These are phyloP conservation scores for Styphnolobium japonicum DNA, from an alignment of 306 rosid genomes.

Conservation along the genomic window DNA sequence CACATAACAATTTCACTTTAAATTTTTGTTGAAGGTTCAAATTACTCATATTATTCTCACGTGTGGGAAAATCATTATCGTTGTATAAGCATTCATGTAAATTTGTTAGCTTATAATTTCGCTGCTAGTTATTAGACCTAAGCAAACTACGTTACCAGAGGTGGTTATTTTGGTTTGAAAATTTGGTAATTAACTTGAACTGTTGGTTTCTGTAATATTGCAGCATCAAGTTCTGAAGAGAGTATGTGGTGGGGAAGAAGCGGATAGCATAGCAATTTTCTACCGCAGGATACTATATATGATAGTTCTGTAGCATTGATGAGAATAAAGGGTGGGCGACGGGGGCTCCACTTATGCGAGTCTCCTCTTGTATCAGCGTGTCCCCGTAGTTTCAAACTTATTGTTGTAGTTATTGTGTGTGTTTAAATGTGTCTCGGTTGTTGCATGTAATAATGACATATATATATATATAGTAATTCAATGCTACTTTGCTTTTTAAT, in stretches of 20 bases:
- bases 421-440: not conserved
- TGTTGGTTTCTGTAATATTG: not conserved
- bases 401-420: not conserved
- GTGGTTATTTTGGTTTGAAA: not conserved
- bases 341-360: constrained; percentile 20
- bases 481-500: not conserved
- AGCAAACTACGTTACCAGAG: no score
- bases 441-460: not conserved
- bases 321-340: not conserved
- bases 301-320: not conserved
- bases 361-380: not conserved
- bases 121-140: not conserved
- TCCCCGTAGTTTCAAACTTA: not conserved
- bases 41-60: no score
- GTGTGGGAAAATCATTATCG: not conserved
- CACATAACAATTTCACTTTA: no score
- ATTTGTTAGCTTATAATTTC: no score
- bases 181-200: not conserved
- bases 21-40: no score
- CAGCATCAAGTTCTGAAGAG: constrained; percentile 27
- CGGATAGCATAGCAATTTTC: not conserved
- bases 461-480: not conserved
- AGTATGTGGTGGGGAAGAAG: not conserved
- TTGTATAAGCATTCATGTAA: not conserved
- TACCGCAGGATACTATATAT: not conserved